Base-by-base conservation (phyloP, 2,329 filamentous ascomycete genomes). In the Ceratocystis smalleyi region DNA sequence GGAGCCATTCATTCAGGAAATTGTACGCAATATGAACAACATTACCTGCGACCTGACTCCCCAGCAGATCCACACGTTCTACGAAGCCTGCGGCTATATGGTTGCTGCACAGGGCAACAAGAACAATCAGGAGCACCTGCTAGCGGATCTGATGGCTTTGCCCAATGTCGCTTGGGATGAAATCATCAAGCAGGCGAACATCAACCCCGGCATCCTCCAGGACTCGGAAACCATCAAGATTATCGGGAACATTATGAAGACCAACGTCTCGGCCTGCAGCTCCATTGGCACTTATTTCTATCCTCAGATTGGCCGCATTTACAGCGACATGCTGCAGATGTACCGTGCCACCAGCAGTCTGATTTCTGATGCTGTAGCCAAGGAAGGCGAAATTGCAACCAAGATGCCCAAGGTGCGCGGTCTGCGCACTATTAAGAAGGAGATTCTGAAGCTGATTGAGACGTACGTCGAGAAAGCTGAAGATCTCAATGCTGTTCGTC, bases 221-320 rank as follows among this genome's bases (percentile, higher is more conserved):
- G 91, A 97, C 71, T 80, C 86, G 10, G 91, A 99, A 70, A 95
- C 91, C 0, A 97, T 99, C 78, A 99, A 99, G 79, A 86, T 99
- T 69, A 91, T 99, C 68, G 94, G 94, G 69, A 99, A 99, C 76
- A 96, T 99, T 73, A 99, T 99, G 94, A 99, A 99, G 82, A 99
- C 94, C 0, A 99, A 99, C 71, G 94, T 99, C 3, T 92, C 95
- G n/a, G 94, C 94, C 43, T 99, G 94, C 75, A 89, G 89, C 43
- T 97, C 94, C 0, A 94, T 99, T 66, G 94, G 95, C 43, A 85
- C 89, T 62, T 99, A 97, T 76, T 99, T 99, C 75, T 96, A 96
- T 72, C 92, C 94, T 12, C 94, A 99, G 73, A 96, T 99, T 70
- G 94, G 92, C 49, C 87, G 91, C 65, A 97, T 99, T 70, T 99